Evolutionary conservation across 306 rosid genomes (phyloP).

Genomic region (Luffa aegyptiaca): DNA sequence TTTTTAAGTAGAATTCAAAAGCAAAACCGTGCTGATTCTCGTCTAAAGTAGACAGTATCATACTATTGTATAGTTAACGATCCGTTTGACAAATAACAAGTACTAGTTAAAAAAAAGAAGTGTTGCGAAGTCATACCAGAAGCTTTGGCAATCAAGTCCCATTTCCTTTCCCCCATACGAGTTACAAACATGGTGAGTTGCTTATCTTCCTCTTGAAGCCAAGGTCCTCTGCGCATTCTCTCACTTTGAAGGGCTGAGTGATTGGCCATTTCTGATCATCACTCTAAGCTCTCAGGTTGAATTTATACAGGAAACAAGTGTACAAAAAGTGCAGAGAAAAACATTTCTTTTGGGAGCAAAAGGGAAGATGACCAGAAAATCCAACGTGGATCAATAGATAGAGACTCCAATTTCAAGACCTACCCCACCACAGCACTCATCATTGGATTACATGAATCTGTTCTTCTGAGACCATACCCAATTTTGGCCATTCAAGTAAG

Average conservation of each 20-base stretch:
- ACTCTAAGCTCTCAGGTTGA: not conserved
- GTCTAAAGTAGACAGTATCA: not conserved
- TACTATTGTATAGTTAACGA: not conserved
- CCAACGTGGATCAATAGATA: conserved; percentile 15
- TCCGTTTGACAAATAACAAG: too few species aligned
- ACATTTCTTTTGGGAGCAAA: not conserved
- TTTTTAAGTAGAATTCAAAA: too few species aligned
- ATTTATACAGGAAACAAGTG: not conserved
- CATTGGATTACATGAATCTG: conserved; percentile 24
- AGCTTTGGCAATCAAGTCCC: conserved; percentile 65
- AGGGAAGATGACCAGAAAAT: conserved; percentile 24
- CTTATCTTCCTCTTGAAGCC: conserved; percentile 70
- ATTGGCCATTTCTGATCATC: conserved; percentile 13
- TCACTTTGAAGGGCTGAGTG: conserved; percentile 25
- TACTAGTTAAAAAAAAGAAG: too few species aligned
- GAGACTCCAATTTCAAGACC: conserved; percentile 23
- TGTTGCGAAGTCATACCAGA: conserved; percentile 29
- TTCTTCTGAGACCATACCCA: conserved; percentile 5
- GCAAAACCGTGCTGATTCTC: not conserved
- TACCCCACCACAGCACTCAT: conserved; percentile 23
- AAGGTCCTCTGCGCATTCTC: conserved; percentile 45
- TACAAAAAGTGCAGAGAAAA: not conserved
- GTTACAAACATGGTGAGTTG: conserved; percentile 36
- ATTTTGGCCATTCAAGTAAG: conserved; percentile 2
- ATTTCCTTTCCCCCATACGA: conserved; percentile 42